Evolutionary conservation across 768 basidiomycete species (phyloP), one percentile per base, ranked within the genome.

Genomic region (Hericium erinaceus): DNA sequence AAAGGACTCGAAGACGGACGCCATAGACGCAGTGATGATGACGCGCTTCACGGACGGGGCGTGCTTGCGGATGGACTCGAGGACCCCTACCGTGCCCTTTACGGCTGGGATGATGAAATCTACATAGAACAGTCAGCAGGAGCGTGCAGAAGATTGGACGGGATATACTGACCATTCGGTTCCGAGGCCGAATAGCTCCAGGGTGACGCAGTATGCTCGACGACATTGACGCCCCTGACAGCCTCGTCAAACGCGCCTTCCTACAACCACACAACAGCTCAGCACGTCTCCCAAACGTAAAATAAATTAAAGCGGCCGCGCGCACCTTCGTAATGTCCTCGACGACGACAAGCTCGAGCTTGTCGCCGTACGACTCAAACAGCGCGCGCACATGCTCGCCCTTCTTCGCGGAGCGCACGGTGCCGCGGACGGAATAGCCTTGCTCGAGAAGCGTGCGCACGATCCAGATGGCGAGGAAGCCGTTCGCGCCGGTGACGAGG

Each of bases 381-480:
- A 74, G 40, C 28, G 73, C 62, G 49, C 64, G 62, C 38, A 81
- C 61, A 65, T 76, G 74, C 8, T 71, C 66, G 8, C 73, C 78
- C 67, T 80, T 80, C n/a, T 64, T 64, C 7, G 58, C 57, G 1
- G 70, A 71, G 37, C 80, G 72, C 11, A 80, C 77, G 0, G 77
- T 77, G 3, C 77, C 75, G 20, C 74, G 69, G 13, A 72, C 69
- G 40, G 60, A n/a, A 64, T 71, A 77, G 1, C 78, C 78, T 5
- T 62, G 57, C 39, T 74, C 68, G 41, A 78, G 68, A 15, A 75
- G 65, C 5, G 40, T 37, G 22, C 67, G 61, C n/a, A 70, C 65
- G 44, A 73, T 64, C 68, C 72, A 72, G 10, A 58, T 54, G 39
- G 64, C 68, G 52, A 68, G 63, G 39, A 39, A 58, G n/a, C 57